Evolutionary conservation across 73 alveolate genomes (phyloP).

Genomic region (Symbiodinium natans): DNA sequence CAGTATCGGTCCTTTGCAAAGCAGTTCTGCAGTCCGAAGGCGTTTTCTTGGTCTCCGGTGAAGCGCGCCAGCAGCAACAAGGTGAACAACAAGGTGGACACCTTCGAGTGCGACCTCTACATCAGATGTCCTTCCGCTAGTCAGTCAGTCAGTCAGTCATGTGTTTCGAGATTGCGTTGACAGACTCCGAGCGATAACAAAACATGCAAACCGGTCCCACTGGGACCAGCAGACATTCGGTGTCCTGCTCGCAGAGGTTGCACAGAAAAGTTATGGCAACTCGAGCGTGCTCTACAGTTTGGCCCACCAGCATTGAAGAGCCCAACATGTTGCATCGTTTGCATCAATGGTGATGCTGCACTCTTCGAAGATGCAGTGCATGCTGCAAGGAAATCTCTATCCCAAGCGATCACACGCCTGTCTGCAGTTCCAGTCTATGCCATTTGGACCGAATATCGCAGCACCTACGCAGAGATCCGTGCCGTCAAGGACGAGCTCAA

Average conservation of each 20-base stretch:
- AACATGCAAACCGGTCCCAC: too few species aligned
- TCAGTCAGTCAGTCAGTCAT: background rate
- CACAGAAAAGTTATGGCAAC: background rate
- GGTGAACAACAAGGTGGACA: background rate
- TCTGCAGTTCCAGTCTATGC: background rate
- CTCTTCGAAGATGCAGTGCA: background rate
- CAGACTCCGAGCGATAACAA: background rate
- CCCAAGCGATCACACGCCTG: background rate
- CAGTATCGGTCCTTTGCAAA: background rate
- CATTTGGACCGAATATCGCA: background rate
- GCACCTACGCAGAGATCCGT: background rate
- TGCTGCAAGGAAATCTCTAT: background rate
- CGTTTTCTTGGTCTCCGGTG: background rate
- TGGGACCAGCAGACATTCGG: background rate
- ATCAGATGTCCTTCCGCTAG: background rate
- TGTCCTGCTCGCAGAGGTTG: constrained; percentile 1
- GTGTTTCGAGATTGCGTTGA: background rate
- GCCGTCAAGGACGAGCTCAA: background rate
- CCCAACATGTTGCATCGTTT: background rate
- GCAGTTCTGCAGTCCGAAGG: background rate
- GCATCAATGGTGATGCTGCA: background rate
- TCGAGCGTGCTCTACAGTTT: background rate
- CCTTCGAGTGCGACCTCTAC: background rate
- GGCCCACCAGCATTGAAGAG: background rate
- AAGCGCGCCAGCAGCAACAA: background rate